Conservation (phyloP, 352 stramenopile genomes). For the Albugo laibachii region DNA sequence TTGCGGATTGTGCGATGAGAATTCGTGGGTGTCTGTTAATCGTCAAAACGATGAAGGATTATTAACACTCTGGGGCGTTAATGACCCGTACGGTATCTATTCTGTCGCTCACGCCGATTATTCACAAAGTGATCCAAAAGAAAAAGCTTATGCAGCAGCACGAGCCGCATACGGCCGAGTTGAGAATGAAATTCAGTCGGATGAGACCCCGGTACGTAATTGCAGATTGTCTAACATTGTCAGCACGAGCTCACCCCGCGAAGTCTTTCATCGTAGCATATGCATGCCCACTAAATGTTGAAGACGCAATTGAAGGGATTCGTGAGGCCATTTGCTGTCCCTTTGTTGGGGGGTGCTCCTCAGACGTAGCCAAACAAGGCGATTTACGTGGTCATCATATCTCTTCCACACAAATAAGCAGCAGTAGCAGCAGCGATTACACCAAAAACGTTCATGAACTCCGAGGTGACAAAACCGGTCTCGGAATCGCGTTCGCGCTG, state of each 20-base stretch:
- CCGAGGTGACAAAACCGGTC: conserved; percentile 54
- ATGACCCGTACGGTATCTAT: conserved; percentile 67
- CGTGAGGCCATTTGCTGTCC: conserved; percentile 56
- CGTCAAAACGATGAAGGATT: conserved; percentile 67
- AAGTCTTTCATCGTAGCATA: conserved; percentile 54
- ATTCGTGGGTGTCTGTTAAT: conserved; percentile 75
- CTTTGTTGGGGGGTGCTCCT: conserved; percentile 69
- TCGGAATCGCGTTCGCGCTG: conserved; percentile 60
- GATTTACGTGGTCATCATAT: conserved; percentile 8
- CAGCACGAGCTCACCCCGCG: not conserved
- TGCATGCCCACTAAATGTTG: conserved; percentile 58
- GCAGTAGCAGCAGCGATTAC: conserved; percentile 34
- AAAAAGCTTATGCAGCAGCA: conserved; percentile 56
- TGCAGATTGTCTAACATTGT: too few relatives aligned
- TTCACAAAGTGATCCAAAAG: conserved; percentile 49
- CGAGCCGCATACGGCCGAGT: conserved; percentile 42
- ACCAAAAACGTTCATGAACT: conserved; percentile 15
- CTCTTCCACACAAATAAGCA: conserved; percentile 77
- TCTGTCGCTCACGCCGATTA: conserved; percentile 65
- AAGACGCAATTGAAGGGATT: conserved; percentile 66
- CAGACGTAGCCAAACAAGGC: conserved; percentile 18
- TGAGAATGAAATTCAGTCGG: conserved; percentile 25
- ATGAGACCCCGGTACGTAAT: conserved; percentile 27
- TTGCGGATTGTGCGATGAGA: conserved; percentile 56
- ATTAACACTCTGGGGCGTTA: conserved; percentile 66